Evolutionary conservation across 805 yeast species (phyloP).

Genomic region (Hanseniaspora nectarophila): DNA sequence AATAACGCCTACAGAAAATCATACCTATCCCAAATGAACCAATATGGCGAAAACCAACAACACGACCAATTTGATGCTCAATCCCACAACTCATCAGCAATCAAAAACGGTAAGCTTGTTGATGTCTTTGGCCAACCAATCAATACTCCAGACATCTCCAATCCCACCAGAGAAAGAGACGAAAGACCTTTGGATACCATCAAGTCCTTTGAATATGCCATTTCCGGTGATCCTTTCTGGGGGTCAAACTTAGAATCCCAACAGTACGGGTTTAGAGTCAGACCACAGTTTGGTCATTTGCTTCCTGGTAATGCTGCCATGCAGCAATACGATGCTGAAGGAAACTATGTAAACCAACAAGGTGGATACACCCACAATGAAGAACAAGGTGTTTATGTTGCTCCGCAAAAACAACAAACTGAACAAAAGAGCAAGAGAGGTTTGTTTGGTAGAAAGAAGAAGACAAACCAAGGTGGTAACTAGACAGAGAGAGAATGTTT

Average conservation of each 20-base stretch:
- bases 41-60: conserved; percentile 15
- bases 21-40: conserved; percentile 20
- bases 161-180: conserved; percentile 85
- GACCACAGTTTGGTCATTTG: conserved; percentile 41
- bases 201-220: conserved; percentile 83
- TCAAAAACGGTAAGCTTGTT: conserved; percentile 25
- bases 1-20: conserved; percentile 28
- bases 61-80: conserved; percentile 18
- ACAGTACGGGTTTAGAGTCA: conserved; percentile 72
- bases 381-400: conserved; percentile 51
- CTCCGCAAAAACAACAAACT: conserved; percentile 35
- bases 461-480: too few relatives aligned
- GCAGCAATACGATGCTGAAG: conserved; percentile 26
- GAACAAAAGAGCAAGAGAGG: conserved; percentile 68
- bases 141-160: conserved; percentile 68
- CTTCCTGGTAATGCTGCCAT: conserved; percentile 15
- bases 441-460: conserved; percentile 62
- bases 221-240: conserved; percentile 74
- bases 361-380: conserved; percentile 27
- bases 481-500: too few relatives aligned
- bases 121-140: conserved; percentile 85
- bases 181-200: conserved; percentile 97
- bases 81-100: conserved; percentile 19
- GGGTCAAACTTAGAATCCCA: conserved; percentile 72
- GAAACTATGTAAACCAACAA: conserved; percentile 22